A percentile compares a stretch with the other conserved stretches of the same genome.
Conservation (phyloP, 352 stramenopile species). For the Globisporangium echinulatum region DNA sequence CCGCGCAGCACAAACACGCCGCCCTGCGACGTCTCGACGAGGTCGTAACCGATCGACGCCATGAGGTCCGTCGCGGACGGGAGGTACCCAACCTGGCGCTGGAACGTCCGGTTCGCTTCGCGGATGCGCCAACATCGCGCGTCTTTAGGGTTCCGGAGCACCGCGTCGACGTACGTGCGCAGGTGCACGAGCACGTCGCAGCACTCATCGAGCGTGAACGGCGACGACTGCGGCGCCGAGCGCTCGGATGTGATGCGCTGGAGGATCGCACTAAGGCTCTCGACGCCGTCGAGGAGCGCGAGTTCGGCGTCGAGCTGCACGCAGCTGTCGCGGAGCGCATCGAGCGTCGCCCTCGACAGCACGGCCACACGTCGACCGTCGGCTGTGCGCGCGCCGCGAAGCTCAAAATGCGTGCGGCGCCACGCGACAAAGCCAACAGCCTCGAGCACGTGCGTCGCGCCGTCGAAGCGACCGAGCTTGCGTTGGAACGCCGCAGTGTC, state of each 20-base stretch:
- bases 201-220: conserved; percentile 45
- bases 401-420: conserved; percentile 47
- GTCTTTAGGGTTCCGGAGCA: conserved; percentile 70
- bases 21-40: conserved; percentile 31
- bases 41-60: conserved; percentile 53
- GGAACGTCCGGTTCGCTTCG: conserved; percentile 48
- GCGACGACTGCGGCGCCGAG: conserved; percentile 12
- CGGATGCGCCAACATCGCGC: conserved; percentile 60
- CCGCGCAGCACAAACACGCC: conserved; percentile 45
- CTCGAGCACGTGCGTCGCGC: conserved; percentile 46
- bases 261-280: conserved; percentile 53
- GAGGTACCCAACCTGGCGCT: conserved; percentile 56
- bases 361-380: conserved; percentile 39
- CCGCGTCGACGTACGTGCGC: conserved; percentile 40
- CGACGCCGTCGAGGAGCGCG: conserved; percentile 51
- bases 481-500: conserved; percentile 50
- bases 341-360: conserved; percentile 34
- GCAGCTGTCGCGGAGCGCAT: conserved; percentile 40
- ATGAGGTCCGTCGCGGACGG: conserved; percentile 44
- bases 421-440: conserved; percentile 52
- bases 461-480: conserved; percentile 60
- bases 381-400: conserved; percentile 28
- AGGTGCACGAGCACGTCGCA: conserved; percentile 28
- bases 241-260: conserved; percentile 32
- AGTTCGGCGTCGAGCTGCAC: conserved; percentile 50